A percentile compares a stretch with the other conserved stretches of the same genome.
These are phyloP conservation scores for Ganoderma lingzhi DNA, from an alignment of 1,284 basidiomycete genomes.

Conservation along the genomic window DNA sequence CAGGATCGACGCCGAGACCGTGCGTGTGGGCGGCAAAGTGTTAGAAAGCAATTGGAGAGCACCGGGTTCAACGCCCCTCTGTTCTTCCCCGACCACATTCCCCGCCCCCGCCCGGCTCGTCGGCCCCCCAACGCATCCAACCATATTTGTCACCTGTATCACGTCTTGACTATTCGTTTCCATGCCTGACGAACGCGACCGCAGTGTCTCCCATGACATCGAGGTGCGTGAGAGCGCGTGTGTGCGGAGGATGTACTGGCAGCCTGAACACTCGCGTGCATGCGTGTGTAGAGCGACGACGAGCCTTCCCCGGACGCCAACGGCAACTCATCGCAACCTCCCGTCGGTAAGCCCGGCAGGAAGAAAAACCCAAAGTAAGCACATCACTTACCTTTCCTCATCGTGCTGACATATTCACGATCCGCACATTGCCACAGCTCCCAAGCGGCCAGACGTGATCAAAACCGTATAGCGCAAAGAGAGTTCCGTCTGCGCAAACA, in stretches of 20 bases:
- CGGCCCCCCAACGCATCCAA: neutral
- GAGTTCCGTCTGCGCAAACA: constrained; percentile 93
- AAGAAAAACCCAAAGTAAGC: constrained; percentile 87
- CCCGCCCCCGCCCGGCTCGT: constrained; percentile 6
- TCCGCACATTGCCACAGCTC: constrained; percentile 57
- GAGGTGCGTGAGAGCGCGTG: constrained; percentile 41
- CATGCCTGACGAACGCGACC: constrained; percentile 54
- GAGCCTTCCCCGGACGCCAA: constrained; percentile 58
- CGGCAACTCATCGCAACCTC: constrained; percentile 36
- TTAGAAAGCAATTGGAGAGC: constrained; percentile 34
- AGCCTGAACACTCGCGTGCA: constrained; percentile 17
- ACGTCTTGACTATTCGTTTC: constrained; percentile 12
- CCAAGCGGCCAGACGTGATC: constrained; percentile 85
- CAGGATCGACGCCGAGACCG: constrained; percentile 28
- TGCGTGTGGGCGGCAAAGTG: constrained; percentile 30
- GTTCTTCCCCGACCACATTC: constrained; percentile 16
- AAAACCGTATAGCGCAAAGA: constrained; percentile 92
- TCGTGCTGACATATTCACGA: constrained; percentile 45
- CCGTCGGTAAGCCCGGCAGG: constrained; percentile 73
- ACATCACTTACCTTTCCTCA: constrained; percentile 31
- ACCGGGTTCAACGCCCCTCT: constrained; percentile 21
- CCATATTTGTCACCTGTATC: constrained; percentile 10
- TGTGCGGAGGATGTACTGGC: constrained; percentile 9
- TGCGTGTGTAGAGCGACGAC: constrained; percentile 61
- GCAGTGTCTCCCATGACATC: constrained; percentile 64